phyloP scores from a whole-genome alignment of 768 basidiomycete genomes.

The Ramaria rubella region DNA sequence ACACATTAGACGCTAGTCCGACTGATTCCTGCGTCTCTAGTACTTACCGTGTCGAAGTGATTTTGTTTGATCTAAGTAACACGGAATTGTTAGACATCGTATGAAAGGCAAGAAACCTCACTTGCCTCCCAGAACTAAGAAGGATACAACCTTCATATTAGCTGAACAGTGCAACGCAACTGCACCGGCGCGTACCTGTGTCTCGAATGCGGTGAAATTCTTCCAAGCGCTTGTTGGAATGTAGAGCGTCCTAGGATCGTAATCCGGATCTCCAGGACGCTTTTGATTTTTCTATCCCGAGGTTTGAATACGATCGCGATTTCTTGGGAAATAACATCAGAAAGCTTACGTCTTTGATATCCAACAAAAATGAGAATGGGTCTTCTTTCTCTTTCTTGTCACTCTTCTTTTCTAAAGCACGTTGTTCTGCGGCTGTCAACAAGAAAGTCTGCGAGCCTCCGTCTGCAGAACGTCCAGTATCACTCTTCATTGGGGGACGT shows the following conservation, averaged over 20 bases:
- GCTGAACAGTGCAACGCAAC: background rate
- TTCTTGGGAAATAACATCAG: background rate
- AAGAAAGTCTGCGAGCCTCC: slow-evolving; percentile 34
- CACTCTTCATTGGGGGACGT: slow-evolving; percentile 28
- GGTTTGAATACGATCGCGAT: background rate
- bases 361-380: slow-evolving; percentile 66
- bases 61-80: slow-evolving; percentile 85
- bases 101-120: background rate
- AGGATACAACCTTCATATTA: background rate
- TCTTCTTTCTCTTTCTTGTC: slow-evolving; percentile 76
- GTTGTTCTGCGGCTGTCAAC: slow-evolving; percentile 78
- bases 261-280: slow-evolving; percentile 72
- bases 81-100: background rate
- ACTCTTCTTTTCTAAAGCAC: slow-evolving; percentile 68
- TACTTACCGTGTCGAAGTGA: slow-evolving; percentile 85
- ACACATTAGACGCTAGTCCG: slow-evolving; percentile 12
- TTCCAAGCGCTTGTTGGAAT: slow-evolving; percentile 75
- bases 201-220: slow-evolving; percentile 92
- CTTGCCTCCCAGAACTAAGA: slow-evolving; percentile 66
- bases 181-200: slow-evolving; percentile 44
- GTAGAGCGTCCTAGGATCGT: slow-evolving; percentile 84
- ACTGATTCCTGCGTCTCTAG: slow-evolving; percentile 17
- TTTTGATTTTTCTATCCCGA: slow-evolving; percentile 68
- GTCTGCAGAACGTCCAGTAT: slow-evolving; percentile 21
- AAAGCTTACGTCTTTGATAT: slow-evolving; percentile 60